A percentile compares a stretch with the other conserved stretches of the same genome.
Evolutionary conservation across 495 filamentous ascomycete genomes (phyloP).

Genomic region (Amniculicola lignicola): DNA sequence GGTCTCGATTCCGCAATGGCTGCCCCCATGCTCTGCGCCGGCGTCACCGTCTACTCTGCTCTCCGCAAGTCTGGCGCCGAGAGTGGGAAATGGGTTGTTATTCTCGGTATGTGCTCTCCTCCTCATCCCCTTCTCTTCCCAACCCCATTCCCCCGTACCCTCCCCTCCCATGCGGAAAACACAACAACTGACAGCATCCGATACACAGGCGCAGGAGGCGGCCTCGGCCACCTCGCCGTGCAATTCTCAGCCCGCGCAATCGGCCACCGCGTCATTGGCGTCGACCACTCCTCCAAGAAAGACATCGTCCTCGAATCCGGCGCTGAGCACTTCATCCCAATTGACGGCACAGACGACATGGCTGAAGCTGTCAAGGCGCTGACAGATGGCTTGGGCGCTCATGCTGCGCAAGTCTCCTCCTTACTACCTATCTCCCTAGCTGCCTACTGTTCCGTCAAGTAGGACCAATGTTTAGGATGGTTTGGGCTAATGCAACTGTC

Average conservation of each 20-base stretch:
- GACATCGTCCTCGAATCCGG: constrained; percentile 57
- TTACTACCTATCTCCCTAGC: too few species aligned
- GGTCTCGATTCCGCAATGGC: constrained; percentile 36
- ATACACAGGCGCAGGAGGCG: constrained; percentile 65
- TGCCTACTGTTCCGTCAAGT: too few species aligned
- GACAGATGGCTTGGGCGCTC: constrained; percentile 62
- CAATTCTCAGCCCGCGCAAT: constrained; percentile 63
- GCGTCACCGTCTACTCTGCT: constrained; percentile 42
- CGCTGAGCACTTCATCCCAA: constrained; percentile 66
- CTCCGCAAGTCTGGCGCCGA: constrained; percentile 55
- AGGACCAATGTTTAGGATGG: too few species aligned
- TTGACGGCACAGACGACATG: constrained; percentile 53
- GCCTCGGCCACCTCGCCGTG: constrained; percentile 64
- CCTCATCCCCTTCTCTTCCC: neutral
- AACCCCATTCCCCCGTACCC: neutral
- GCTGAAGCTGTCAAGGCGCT: constrained; percentile 53
- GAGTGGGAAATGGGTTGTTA: constrained; percentile 62
- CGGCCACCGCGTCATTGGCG: constrained; percentile 64
- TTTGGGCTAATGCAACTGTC: too few species aligned
- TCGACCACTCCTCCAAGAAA: constrained; percentile 64
- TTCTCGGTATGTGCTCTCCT: too few species aligned
- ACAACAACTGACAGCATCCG: too few species aligned
- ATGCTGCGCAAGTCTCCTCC: too few species aligned
- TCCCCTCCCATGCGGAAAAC: neutral
- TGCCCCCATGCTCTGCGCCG: constrained; percentile 39